Conservation (phyloP, 352 stramenopile species). For the Pythium aquatile region DNA sequence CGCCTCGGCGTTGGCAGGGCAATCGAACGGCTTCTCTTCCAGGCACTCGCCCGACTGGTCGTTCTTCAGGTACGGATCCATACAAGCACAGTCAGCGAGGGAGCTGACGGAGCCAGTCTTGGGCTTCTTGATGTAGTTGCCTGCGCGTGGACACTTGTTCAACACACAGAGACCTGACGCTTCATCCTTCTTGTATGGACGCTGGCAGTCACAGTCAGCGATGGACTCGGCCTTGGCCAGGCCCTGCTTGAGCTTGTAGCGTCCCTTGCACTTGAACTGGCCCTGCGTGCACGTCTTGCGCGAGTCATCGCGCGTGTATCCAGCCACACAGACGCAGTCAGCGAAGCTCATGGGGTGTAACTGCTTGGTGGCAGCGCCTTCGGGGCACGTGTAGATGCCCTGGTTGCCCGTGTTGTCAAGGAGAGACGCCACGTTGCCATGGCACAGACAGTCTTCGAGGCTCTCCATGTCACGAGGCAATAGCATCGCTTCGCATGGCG, state of each 20-base stretch:
- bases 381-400: conserved; percentile 36
- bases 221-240: conserved; percentile 37
- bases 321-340: conserved; percentile 39
- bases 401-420: conserved; percentile 18
- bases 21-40: conserved; percentile 18
- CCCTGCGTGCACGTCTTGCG: conserved; percentile 33
- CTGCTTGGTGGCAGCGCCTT: conserved; percentile 29
- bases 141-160: conserved; percentile 57
- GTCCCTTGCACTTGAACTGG: conserved; percentile 52
- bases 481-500: conserved; percentile 67
- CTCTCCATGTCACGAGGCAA: conserved; percentile 83
- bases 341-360: conserved; percentile 40
- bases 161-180: conserved; percentile 53
- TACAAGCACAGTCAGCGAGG: conserved; percentile 73
- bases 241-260: conserved; percentile 51
- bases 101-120: conserved; percentile 36
- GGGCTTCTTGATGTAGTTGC: conserved; percentile 71
- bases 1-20: conserved; percentile 33
- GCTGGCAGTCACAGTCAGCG: conserved; percentile 69
- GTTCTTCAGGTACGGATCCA: conserved; percentile 63
- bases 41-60: conserved; percentile 72
- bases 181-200: conserved; percentile 71
- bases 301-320: conserved; percentile 38
- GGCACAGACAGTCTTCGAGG: conserved; percentile 69
- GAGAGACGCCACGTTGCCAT: conserved; percentile 18